These are phyloP conservation scores for Ascoidea rubescens DNA, from an alignment of 805 yeast genomes.

Conservation along the genomic window DNA sequence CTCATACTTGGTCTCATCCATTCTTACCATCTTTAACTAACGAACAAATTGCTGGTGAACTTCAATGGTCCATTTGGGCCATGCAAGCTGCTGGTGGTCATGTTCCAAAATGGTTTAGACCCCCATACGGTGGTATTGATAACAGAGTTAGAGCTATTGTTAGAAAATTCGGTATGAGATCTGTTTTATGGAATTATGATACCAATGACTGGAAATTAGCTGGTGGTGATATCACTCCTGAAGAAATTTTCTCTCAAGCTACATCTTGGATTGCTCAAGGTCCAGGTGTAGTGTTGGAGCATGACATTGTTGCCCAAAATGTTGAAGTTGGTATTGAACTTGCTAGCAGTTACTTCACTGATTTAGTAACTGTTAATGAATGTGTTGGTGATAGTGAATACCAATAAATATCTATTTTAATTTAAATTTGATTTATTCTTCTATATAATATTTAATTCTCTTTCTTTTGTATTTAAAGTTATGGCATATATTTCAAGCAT, in stretches of 20 bases:
- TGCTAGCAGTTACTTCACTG: slow-evolving; percentile 31
- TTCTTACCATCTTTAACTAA: slow-evolving; percentile 67
- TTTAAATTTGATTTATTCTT: too few relatives aligned
- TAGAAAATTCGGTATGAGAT: slow-evolving; percentile 73
- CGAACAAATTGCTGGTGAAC: slow-evolving; percentile 74
- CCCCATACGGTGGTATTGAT: slow-evolving; percentile 94
- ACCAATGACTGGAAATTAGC: slow-evolving; percentile 81
- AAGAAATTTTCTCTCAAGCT: slow-evolving; percentile 42
- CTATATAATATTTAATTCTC: too few relatives aligned
- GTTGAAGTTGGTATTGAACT: slow-evolving; percentile 57
- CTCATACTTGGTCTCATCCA: slow-evolving; percentile 90
- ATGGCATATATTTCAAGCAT: too few relatives aligned
- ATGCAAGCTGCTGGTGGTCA: slow-evolving; percentile 89
- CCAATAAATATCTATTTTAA: too few relatives aligned
- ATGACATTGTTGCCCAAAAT: slow-evolving; percentile 58
- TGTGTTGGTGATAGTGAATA: slow-evolving; percentile 61
- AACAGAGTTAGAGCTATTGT: slow-evolving; percentile 71
- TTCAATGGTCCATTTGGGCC: slow-evolving; percentile 95
- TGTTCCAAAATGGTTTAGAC: slow-evolving; percentile 85
- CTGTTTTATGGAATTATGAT: slow-evolving; percentile 85
- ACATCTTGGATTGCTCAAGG: slow-evolving; percentile 27
- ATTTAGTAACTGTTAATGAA: slow-evolving; percentile 65
- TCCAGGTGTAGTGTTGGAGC: slow-evolving; percentile 70
- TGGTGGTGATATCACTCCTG: slow-evolving; percentile 33
- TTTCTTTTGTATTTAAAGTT: too few relatives aligned